phyloP scores from a whole-genome alignment of 1,284 basidiomycete genomes.

The Irpex lacteus region DNA sequence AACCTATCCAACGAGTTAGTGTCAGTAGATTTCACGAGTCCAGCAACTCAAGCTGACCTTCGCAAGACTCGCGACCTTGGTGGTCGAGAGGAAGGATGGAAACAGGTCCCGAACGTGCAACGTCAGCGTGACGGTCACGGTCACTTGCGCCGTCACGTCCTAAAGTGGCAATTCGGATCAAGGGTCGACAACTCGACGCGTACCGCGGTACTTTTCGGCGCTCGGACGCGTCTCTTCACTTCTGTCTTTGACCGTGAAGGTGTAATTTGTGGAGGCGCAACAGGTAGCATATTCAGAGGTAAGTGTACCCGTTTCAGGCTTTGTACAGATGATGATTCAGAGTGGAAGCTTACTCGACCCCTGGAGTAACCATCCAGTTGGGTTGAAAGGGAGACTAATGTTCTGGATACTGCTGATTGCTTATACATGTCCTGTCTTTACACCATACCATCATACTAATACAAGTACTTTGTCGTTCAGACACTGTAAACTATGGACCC shows the following conservation, averaged over 20 bases:
- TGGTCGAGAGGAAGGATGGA: neutral
- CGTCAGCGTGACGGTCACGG: neutral
- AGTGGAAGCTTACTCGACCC: constrained; percentile 80
- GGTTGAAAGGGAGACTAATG: constrained; percentile 76
- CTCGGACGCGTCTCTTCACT: neutral
- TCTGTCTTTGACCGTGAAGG: neutral
- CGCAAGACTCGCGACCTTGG: neutral
- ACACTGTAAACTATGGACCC: constrained; percentile 61
- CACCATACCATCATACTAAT: neutral
- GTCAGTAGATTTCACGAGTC: too few species aligned
- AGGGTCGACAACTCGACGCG: neutral
- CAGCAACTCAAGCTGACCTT: neutral
- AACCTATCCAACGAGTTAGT: neutral
- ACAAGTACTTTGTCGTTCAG: neutral
- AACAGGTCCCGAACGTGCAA: neutral
- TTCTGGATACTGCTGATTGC: constrained; percentile 87
- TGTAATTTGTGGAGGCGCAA: neutral
- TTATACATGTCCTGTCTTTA: neutral
- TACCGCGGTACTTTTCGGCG: neutral
- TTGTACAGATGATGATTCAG: constrained; percentile 66
- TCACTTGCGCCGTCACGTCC: neutral
- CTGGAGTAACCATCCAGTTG: constrained; percentile 36
- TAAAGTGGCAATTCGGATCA: neutral
- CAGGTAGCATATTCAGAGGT: neutral
- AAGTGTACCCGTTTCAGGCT: neutral